phyloP scores from a whole-genome alignment of 2,329 filamentous ascomycete genomes.

The Cucurbitaria berberidis region DNA sequence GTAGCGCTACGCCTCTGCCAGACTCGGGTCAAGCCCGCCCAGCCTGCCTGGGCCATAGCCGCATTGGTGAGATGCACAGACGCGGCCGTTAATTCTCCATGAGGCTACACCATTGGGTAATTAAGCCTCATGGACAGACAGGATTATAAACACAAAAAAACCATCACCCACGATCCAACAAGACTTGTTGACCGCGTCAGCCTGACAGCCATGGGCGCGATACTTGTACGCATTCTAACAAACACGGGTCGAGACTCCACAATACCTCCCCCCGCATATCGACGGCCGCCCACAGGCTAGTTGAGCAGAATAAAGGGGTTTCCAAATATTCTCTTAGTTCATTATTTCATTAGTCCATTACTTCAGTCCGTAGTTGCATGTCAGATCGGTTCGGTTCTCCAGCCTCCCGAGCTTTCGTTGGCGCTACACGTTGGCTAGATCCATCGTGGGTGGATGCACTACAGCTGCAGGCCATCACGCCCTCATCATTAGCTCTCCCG shows the following conservation, averaged over 20 bases:
- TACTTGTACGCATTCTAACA: not conserved
- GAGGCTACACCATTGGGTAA: slow-evolving; percentile 6
- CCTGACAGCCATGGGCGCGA: not conserved
- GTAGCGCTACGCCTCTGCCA: not conserved
- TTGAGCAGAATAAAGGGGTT: not conserved
- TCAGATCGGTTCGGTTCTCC: slow-evolving; percentile 12
- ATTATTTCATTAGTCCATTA: not conserved
- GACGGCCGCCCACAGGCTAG: not conserved
- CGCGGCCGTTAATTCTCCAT: slow-evolving; percentile 6
- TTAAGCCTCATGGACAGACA: slow-evolving; percentile 5
- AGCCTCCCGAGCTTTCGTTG: slow-evolving; percentile 11
- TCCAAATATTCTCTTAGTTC: slow-evolving; percentile 4
- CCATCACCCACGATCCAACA: too few relatives aligned
- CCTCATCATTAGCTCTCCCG: slow-evolving; percentile 22
- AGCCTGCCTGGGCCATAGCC: slow-evolving; percentile 11
- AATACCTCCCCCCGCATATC: too few relatives aligned
- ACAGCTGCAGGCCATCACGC: slow-evolving; percentile 19
- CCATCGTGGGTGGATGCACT: slow-evolving; percentile 5
- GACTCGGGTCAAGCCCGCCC: slow-evolving; percentile 8
- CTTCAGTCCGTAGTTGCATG: slow-evolving; percentile 9
- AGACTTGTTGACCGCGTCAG: too few relatives aligned
- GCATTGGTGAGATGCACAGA: slow-evolving; percentile 11
- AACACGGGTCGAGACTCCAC: not conserved
- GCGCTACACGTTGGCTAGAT: too few relatives aligned
- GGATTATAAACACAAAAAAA: too few relatives aligned